Conservation (phyloP, 805 yeast species). For the Schwanniomyces pseudopolymorphus region DNA sequence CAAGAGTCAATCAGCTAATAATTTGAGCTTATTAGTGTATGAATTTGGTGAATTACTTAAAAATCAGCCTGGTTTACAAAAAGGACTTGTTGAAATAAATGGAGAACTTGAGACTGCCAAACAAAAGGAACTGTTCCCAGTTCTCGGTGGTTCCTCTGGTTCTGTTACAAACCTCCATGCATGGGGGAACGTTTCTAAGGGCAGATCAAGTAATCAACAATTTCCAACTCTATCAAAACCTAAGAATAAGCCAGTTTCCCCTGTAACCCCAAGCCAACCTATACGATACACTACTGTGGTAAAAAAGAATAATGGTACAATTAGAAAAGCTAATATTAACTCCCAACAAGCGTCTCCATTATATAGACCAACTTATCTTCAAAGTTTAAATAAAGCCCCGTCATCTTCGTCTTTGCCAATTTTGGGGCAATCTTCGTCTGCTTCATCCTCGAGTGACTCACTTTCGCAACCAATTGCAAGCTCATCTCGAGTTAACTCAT, state of each 20-base stretch:
- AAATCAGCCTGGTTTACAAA: slow-evolving; percentile 41
- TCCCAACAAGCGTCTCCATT: slow-evolving; percentile 16
- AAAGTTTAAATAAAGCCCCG: slow-evolving; percentile 14
- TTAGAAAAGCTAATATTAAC: slow-evolving; percentile 10
- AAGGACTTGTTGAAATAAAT: slow-evolving; percentile 29
- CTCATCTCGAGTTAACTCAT: slow-evolving; percentile 11
- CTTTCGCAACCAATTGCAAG: slow-evolving; percentile 10
- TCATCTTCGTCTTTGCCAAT: slow-evolving; percentile 30
- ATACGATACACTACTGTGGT: slow-evolving; percentile 36
- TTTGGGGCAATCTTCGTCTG: slow-evolving; percentile 21
- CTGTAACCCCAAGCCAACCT: slow-evolving; percentile 20
- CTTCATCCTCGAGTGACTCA: slow-evolving; percentile 17
- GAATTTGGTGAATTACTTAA: slow-evolving; percentile 63
- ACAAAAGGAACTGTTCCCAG: slow-evolving; percentile 48
- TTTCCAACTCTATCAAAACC: slow-evolving; percentile 38
- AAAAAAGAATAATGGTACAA: slow-evolving; percentile 14
- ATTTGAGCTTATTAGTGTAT: slow-evolving; percentile 54
- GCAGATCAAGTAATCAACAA: slow-evolving; percentile 17
- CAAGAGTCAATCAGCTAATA: slow-evolving; percentile 37
- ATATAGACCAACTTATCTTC: slow-evolving; percentile 34
- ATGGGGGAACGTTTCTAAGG: slow-evolving; percentile 21
- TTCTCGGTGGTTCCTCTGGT: slow-evolving; percentile 29
- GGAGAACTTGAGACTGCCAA: slow-evolving; percentile 18
- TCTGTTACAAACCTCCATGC: slow-evolving; percentile 16
- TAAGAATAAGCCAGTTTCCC: slow-evolving; percentile 11